Percentiles rank a stretch among this genome's conserved stretches.
Evolutionary conservation across 1,139 yeast species (phyloP).

Genomic region (Yamadazyma pseudoaaseri): DNA sequence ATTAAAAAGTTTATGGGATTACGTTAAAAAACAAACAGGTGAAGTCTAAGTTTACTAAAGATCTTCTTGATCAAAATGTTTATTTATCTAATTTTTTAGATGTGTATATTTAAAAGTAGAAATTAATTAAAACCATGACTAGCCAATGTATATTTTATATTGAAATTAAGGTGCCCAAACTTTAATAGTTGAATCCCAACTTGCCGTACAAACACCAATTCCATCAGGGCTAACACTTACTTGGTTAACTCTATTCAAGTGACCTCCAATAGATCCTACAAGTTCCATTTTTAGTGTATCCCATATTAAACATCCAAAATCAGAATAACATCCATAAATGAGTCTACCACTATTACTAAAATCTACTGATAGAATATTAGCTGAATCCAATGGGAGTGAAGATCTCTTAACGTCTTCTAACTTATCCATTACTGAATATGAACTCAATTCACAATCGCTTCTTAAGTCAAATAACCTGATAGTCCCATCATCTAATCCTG

Average conservation of each 20-base stretch:
- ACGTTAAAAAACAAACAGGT: constrained; percentile 68
- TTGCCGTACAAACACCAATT: constrained; percentile 64
- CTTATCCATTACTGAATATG: constrained; percentile 41
- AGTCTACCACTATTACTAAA: constrained; percentile 77
- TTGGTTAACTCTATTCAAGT: constrained; percentile 58
- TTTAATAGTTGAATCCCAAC: constrained; percentile 69
- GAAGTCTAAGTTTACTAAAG: constrained; percentile 23
- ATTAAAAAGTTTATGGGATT: constrained; percentile 92
- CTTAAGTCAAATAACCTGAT: constrained; percentile 75
- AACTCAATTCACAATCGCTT: constrained; percentile 67
- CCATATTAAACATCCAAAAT: constrained; percentile 75
- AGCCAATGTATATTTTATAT: constrained; percentile 6
- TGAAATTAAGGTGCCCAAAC: constrained; percentile 44
- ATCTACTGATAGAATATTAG: constrained; percentile 59
- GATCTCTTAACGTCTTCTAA: constrained; percentile 12
- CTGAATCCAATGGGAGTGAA: constrained; percentile 12
- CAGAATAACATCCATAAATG: constrained; percentile 74
- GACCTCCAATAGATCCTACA: constrained; percentile 56
- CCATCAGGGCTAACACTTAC: constrained; percentile 77
- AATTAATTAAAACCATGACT: constrained; percentile 3
- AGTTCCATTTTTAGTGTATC: constrained; percentile 67
- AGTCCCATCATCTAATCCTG: constrained; percentile 80
- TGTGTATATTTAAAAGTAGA: constrained; percentile 5
- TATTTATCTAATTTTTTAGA: constrained; percentile 1
- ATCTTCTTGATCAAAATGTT: background rate